Evolutionary conservation across 1,284 basidiomycete genomes (phyloP).

Genomic region (Pseudozyma tsukubaensis): DNA sequence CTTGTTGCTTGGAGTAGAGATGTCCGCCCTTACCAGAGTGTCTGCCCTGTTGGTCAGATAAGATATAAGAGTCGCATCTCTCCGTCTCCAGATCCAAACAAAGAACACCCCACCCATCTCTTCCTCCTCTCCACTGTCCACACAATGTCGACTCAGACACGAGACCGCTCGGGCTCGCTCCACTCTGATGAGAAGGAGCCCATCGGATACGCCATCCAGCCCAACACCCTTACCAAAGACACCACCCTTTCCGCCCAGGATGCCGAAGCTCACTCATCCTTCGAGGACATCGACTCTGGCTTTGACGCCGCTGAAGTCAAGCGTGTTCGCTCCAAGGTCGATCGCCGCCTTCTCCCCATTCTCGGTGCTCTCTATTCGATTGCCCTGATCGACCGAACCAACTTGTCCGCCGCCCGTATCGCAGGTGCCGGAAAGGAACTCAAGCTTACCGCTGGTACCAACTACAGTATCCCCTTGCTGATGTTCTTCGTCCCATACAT

Average conservation of each 20-base stretch:
- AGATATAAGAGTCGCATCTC: too few relatives aligned
- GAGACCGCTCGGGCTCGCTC: conserved; percentile 45
- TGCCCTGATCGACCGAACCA: conserved; percentile 66
- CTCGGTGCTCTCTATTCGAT: conserved; percentile 68
- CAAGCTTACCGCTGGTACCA: conserved; percentile 57
- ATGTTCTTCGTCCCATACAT: conserved; percentile 70
- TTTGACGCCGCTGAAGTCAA: conserved; percentile 51
- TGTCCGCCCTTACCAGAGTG: too few relatives aligned
- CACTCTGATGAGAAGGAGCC: conserved; percentile 47
- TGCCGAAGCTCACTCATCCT: conserved; percentile 36
- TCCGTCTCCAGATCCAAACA: too few relatives aligned
- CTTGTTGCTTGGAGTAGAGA: too few relatives aligned
- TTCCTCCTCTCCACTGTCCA: background rate
- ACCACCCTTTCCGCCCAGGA: conserved; percentile 21
- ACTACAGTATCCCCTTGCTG: conserved; percentile 64
- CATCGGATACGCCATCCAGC: conserved; percentile 33
- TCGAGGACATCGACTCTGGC: conserved; percentile 52
- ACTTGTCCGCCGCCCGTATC: conserved; percentile 56
- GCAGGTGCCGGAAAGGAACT: conserved; percentile 57
- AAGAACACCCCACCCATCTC: background rate
- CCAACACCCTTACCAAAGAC: conserved; percentile 37
- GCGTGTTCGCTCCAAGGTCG: conserved; percentile 64
- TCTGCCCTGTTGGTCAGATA: too few relatives aligned
- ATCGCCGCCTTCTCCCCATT: conserved; percentile 68
- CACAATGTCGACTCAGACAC: conserved; percentile 25